Conservation (phyloP, 2,329 filamentous ascomycete species). For the Ilyonectria sp. region DNA sequence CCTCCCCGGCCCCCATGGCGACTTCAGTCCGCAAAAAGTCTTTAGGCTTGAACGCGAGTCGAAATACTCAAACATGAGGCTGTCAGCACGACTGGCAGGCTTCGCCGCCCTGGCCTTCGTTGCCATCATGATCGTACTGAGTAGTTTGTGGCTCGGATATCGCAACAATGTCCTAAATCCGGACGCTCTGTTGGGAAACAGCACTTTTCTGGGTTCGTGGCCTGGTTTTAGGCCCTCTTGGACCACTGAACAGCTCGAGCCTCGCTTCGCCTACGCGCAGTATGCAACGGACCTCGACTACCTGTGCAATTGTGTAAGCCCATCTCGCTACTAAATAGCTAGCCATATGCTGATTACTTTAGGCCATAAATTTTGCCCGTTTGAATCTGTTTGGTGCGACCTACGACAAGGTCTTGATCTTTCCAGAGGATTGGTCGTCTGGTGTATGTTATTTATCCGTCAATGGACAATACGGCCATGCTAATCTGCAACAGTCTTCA, state of each 20-base stretch:
- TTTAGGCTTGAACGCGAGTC: not conserved
- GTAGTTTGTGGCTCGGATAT: not conserved
- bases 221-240: not conserved
- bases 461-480: not conserved
- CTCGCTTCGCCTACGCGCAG: constrained; percentile 20
- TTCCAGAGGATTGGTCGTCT: constrained; percentile 6
- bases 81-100: not conserved
- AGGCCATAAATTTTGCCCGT: constrained; percentile 20
- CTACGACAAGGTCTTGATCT: constrained; percentile 11
- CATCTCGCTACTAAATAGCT: not conserved
- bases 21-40: not conserved
- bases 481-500: not conserved
- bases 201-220: not conserved
- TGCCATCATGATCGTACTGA: not conserved
- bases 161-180: not conserved
- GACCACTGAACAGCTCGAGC: constrained; percentile 15
- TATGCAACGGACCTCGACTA: constrained; percentile 21
- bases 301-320: constrained; percentile 17
- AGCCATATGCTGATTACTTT: not conserved
- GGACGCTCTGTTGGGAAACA: not conserved
- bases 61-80: not conserved
- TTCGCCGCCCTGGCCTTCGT: not conserved
- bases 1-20: not conserved
- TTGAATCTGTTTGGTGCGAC: constrained; percentile 1
- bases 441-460: not conserved